Percentiles rank a stretch among this genome's conserved stretches.
These are phyloP conservation scores for Saprolegnia diclina DNA, from an alignment of 352 stramenopile species.

Conservation along the genomic window DNA sequence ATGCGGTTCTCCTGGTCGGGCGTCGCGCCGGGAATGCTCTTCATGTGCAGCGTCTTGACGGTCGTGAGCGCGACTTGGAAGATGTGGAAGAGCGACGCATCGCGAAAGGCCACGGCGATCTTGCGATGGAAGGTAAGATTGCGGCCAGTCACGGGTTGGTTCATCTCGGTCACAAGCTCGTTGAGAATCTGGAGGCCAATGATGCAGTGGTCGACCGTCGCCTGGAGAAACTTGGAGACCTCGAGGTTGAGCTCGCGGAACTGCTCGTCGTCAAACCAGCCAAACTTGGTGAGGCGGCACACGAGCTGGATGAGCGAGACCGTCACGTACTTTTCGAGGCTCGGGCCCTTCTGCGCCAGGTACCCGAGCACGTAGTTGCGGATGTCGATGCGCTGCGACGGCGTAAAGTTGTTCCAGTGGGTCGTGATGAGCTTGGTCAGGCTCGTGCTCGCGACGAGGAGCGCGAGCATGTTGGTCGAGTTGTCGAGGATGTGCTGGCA, in stretches of 20 bases:
- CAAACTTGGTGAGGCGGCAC: constrained; percentile 97
- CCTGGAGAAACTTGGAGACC: constrained; percentile 96
- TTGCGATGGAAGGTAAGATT: constrained; percentile 98
- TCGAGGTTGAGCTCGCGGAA: constrained; percentile 95
- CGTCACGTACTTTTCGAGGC: constrained; percentile 92
- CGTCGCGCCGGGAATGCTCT: constrained; percentile 77
- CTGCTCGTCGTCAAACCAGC: constrained; percentile 98
- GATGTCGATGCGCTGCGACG: constrained; percentile 89
- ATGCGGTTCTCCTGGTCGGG: constrained; percentile 89
- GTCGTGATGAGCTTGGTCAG: constrained; percentile 97
- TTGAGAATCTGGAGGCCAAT: constrained; percentile 97
- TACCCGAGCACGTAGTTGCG: constrained; percentile 98
- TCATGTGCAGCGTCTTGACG: constrained; percentile 91
- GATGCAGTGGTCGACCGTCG: constrained; percentile 97
- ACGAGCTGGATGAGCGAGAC: constrained; percentile 95
- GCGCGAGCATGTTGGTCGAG: constrained; percentile 92
- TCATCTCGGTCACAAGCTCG: constrained; percentile 97
- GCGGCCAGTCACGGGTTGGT: constrained; percentile 89
- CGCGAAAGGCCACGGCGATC: constrained; percentile 96
- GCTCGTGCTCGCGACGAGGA: constrained; percentile 94
- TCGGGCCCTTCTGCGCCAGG: constrained; percentile 93
- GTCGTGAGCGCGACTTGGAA: constrained; percentile 96
- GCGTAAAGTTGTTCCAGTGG: constrained; percentile 93
- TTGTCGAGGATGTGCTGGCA: constrained; percentile 98
- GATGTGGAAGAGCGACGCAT: constrained; percentile 93